Percentiles rank a stretch among this genome's conserved stretches.
phyloP scores from a whole-genome alignment of 2,329 filamentous ascomycete genomes.

The Cercospora canescens region DNA sequence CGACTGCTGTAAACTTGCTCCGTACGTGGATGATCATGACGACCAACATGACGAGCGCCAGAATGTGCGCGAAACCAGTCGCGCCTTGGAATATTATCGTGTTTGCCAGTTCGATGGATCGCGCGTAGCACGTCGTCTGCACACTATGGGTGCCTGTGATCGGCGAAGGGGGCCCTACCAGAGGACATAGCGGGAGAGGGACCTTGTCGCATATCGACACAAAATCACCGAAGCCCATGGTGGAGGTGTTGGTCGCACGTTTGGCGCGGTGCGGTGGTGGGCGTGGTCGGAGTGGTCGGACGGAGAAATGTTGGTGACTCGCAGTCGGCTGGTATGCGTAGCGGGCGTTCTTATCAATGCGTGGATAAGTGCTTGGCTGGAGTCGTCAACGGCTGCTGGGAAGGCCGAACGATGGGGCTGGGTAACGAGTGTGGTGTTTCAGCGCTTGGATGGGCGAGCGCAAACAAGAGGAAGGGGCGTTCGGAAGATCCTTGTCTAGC shows the following conservation, averaged over 20 bases:
- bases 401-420: conserved; percentile 4
- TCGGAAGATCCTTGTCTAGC: not conserved
- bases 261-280: not conserved
- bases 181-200: conserved; percentile 81
- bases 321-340: conserved; percentile 4
- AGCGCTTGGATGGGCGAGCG: not conserved
- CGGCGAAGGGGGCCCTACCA: conserved; percentile 73
- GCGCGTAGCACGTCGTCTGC: conserved; percentile 86
- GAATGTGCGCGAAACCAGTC: conserved; percentile 87
- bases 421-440: conserved; percentile 12
- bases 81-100: conserved; percentile 98
- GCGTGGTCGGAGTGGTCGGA: conserved; percentile 1
- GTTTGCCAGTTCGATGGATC: conserved; percentile 94
- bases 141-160: conserved; percentile 68
- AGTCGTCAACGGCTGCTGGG: conserved; percentile 5
- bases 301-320: conserved; percentile 8
- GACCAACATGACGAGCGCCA: conserved; percentile 86
- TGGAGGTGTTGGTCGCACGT: conserved; percentile 33
- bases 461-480: conserved; percentile 8
- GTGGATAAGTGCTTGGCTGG: conserved; percentile 5
- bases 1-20: conserved; percentile 97
- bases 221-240: conserved; percentile 92
- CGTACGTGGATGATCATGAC: conserved; percentile 97
- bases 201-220: conserved; percentile 80
- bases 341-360: conserved; percentile 3